Conservation (phyloP, 768 basidiomycete species). For the Fomitopsis serialis region DNA sequence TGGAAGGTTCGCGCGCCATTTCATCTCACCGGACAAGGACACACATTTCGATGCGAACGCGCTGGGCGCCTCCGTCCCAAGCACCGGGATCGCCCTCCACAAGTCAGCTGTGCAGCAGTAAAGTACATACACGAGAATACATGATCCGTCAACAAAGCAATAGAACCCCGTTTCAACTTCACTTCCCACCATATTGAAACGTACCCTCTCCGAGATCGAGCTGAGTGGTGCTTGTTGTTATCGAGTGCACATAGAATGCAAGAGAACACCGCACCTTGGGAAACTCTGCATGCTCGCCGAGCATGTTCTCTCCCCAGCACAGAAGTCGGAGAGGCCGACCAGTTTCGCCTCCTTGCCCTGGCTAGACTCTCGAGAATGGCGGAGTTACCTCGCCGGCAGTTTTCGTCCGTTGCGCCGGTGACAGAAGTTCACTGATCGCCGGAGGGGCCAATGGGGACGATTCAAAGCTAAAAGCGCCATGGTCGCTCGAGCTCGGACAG, state of each 20-base stretch:
- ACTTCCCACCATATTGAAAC: slow-evolving; percentile 8
- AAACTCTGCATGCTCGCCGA: slow-evolving; percentile 76
- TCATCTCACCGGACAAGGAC: no score
- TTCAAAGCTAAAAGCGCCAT: slow-evolving; percentile 92
- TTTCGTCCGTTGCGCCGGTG: slow-evolving; percentile 83
- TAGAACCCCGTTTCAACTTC: neutral
- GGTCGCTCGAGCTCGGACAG: slow-evolving; percentile 88
- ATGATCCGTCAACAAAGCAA: neutral
- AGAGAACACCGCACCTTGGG: slow-evolving; percentile 51
- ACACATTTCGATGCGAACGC: no score
- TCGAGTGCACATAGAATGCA: slow-evolving; percentile 15
- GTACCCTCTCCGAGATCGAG: slow-evolving; percentile 22
- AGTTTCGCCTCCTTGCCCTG: slow-evolving; percentile 93
- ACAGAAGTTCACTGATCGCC: slow-evolving; percentile 73
- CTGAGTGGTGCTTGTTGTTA: slow-evolving; percentile 1
- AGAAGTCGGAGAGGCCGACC: slow-evolving; percentile 74
- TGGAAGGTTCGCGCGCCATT: no score
- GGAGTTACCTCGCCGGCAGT: slow-evolving; percentile 96
- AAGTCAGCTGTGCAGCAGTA: neutral
- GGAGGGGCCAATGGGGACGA: slow-evolving; percentile 53
- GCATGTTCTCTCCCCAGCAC: slow-evolving; percentile 81
- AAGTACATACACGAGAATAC: neutral
- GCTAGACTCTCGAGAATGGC: slow-evolving; percentile 88
- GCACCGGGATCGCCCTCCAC: no score
- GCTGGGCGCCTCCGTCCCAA: no score